Evolutionary conservation across 176 grass and related monocot genomes (phyloP), one percentile per base, ranked within the genome.

Genomic region (Paspalum notatum): DNA sequence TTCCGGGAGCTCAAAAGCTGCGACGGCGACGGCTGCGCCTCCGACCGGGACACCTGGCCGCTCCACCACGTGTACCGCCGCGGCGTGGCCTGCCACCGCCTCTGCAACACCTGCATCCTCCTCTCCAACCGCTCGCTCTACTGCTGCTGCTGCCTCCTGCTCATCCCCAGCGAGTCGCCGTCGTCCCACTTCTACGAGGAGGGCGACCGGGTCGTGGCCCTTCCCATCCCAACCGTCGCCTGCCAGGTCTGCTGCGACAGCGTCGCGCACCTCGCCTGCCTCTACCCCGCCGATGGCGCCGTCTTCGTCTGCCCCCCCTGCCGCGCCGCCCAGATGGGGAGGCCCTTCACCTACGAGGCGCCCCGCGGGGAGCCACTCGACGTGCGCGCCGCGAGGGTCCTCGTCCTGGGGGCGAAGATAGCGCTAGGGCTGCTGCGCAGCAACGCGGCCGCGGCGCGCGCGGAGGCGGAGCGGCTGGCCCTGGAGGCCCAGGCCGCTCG

Each of bases 101-200:
- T 95, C 6, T 98, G 96, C 75, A 70, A 44, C 49, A 72, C 86
- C 1, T 95, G 96, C 32, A 37, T 98, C 54, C 50, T 98, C 67
- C 89, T 89, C 11, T 81, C 82, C 50, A 55, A 91, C 44, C 88
- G 88, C 15, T 78, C 87, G 25, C 2, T 64, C n/a, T 98, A 95
- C 78, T 98, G 92, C 68, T 92, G 86, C 2, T 66, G 61, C 45
- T 98, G 90, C 79, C 79, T 93, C 68, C n/a, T 71, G 20, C 63
- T 94, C 54, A 45, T 95, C 67, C 26, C 43, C 22, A 32, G 32
- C 32, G 32, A 32, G 32, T 13, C 39, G 0, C 27, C 45, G 2
- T 17, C 24, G 4, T 4, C 38, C 18, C 0, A 68, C 12, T n/a
- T n/a, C n/a, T 72, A 48, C 49, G 78, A 72, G 16, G 17, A 18